Percentiles rank a stretch among this genome's conserved stretches.
These are phyloP conservation scores for Pyricularia pennisetigena DNA, from an alignment of 2,329 filamentous ascomycete genomes.

Conservation along the genomic window DNA sequence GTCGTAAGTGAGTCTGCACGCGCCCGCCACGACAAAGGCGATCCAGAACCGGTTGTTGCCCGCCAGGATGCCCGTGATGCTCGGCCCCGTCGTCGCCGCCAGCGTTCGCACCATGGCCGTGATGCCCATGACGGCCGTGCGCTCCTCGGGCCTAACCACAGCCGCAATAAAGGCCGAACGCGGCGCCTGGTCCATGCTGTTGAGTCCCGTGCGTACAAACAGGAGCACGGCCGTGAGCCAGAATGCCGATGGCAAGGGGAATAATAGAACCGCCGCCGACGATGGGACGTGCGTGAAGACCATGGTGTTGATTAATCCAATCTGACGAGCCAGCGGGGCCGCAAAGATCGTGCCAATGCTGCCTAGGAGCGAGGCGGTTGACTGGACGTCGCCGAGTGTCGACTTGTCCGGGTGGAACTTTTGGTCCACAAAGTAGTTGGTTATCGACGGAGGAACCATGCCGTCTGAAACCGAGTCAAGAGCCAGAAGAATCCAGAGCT, in stretches of 20 bases:
- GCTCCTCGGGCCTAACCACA: slow-evolving; percentile 53
- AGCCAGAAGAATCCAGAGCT: slow-evolving; percentile 54
- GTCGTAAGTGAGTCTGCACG: slow-evolving; percentile 44
- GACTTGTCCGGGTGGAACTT: slow-evolving; percentile 48
- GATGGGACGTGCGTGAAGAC: slow-evolving; percentile 50
- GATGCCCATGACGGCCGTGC: slow-evolving; percentile 63
- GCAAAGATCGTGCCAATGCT: slow-evolving; percentile 45
- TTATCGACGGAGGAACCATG: slow-evolving; percentile 49
- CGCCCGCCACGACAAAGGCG: slow-evolving; percentile 48
- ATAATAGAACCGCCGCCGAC: slow-evolving; percentile 48
- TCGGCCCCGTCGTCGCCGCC: slow-evolving; percentile 43
- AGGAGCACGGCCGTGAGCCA: slow-evolving; percentile 44
- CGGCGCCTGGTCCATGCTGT: slow-evolving; percentile 62
- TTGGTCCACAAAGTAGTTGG: slow-evolving; percentile 46
- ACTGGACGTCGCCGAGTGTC: slow-evolving; percentile 48
- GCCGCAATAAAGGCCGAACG: slow-evolving; percentile 57
- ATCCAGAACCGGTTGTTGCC: slow-evolving; percentile 46
- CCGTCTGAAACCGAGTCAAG: slow-evolving; percentile 57
- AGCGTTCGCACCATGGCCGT: slow-evolving; percentile 51
- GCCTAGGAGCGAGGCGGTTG: slow-evolving; percentile 41
- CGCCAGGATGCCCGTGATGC: slow-evolving; percentile 44
- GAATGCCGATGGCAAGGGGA: slow-evolving; percentile 40
- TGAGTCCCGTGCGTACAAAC: slow-evolving; percentile 49
- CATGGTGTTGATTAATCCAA: slow-evolving; percentile 41
- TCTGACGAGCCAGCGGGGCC: slow-evolving; percentile 43